Base-by-base conservation (phyloP, 352 stramenopile species). In the Globisporangium spiculum region DNA sequence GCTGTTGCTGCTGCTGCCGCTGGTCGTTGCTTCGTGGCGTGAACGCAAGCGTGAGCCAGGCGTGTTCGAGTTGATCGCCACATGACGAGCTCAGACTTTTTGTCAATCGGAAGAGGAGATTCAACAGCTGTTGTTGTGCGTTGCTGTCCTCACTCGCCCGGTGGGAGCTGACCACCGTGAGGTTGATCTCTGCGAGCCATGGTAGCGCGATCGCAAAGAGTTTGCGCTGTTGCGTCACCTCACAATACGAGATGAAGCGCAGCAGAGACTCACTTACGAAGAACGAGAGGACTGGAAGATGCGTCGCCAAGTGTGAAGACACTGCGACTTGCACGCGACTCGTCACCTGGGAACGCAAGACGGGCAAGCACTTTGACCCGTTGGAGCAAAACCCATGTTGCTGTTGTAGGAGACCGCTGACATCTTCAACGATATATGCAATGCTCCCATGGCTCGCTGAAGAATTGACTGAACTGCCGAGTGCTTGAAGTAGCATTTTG, bases 31-130 rank as follows among this genome's bases (percentile, higher is more conserved):
- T 50, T 76, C 46, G 56, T 66, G 72, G 67, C 16, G 56, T 60
- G 14, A 88, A 90, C 0, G 76, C 79, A 9, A 93, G 59, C 14
- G 84, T 90, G 0, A 90, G 69, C 84, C 83, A 93, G 1, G 75
- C 76, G 34, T 87, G 83, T 52, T 93, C 84, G n/a, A 91, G 67
- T 61, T 89, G 78, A 0, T 84, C 78, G 4, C 62, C 56, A 65
- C 80, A 90, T 16, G 55, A 78, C 22, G 71, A 63, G 7, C 48
- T 73, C 4, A 89, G 66, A 18, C 65, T 78, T 3, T 71, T 74
- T 3, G 84, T 91, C 36, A 90, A 67, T 4, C 73, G 74, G 58
- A 90, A 91, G n/a, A 89, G 27, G 27, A 90, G 50, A 10, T 73
- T 75, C 1, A 91, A 65, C 30, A 90, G 38, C 24, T 70, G 57